phyloP scores from a whole-genome alignment of 192 early-diverging fungal genomes.

The Rhizoclosmatium sp. region DNA sequence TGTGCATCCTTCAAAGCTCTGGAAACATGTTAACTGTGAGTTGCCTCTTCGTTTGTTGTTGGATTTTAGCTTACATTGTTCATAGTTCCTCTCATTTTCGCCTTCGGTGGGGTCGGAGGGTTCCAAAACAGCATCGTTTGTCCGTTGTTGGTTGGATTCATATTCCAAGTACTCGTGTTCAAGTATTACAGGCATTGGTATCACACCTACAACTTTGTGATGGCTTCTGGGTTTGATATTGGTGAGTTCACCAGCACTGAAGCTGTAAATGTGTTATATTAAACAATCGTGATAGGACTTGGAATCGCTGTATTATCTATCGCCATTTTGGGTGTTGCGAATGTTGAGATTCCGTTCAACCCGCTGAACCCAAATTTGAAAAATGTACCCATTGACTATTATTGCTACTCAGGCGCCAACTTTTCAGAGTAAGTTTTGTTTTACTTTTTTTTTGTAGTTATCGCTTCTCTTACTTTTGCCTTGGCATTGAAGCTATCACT shows the following conservation, averaged over 20 bases:
- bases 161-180: constrained; percentile 7
- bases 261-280: not conserved
- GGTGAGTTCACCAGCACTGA: not conserved
- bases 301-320: not conserved
- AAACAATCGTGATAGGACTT: not conserved
- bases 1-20: constrained; percentile 19
- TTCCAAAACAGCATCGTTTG: constrained; percentile 1
- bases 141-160: not conserved
- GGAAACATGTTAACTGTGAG: constrained; percentile 5
- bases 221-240: constrained; percentile 15
- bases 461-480: no score
- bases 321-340: not conserved
- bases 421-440: not conserved
- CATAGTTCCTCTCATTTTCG: not conserved
- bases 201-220: constrained; percentile 15
- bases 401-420: constrained; percentile 17
- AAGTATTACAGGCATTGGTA: not conserved
- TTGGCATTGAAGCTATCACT: no score
- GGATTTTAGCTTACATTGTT: no score
- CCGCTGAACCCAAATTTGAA: constrained; percentile 12
- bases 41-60: not conserved
- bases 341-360: not conserved
- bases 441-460: not conserved
- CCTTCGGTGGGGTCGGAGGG: constrained; percentile 19
- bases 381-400: constrained; percentile 10